Conservation (phyloP, 208 protist species). For the Trypanosomatidae sp. region DNA sequence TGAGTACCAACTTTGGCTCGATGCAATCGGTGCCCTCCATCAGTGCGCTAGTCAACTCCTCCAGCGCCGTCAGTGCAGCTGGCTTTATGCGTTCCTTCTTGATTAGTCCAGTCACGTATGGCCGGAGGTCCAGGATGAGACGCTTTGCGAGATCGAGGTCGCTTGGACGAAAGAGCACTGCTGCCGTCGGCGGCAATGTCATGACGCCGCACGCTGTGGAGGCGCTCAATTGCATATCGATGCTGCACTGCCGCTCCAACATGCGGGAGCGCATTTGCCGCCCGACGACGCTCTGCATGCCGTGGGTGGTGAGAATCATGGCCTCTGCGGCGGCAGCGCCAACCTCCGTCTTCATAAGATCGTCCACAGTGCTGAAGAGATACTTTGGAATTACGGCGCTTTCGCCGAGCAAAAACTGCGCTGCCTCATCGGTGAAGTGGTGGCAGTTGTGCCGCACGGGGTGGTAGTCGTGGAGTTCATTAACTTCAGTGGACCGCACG, state of each 20-base stretch:
- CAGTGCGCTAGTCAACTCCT: conserved; percentile 26
- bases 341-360: conserved; percentile 40
- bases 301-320: conserved; percentile 41
- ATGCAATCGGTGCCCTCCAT: conserved; percentile 39
- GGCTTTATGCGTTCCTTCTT: conserved; percentile 27
- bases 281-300: conserved; percentile 45
- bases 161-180: conserved; percentile 60
- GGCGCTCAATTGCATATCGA: conserved; percentile 37
- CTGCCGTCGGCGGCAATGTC: conserved; percentile 40
- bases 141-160: conserved; percentile 19
- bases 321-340: conserved; percentile 43
- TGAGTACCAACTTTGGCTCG: conserved; percentile 24
- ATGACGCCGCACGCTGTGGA: conserved; percentile 42
- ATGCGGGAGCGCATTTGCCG: conserved; percentile 30
- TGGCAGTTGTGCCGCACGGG: conserved; percentile 93
- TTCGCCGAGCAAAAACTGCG: conserved; percentile 58
- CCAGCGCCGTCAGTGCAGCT: conserved; percentile 22
- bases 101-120: conserved; percentile 50
- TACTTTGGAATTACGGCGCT: conserved; percentile 31
- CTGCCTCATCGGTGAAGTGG: conserved; percentile 79
- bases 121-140: conserved; percentile 31
- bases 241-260: conserved; percentile 37
- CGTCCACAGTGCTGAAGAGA: conserved; percentile 49
- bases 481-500: conserved; percentile 27
- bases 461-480: conserved; percentile 83